These are phyloP conservation scores for Populus tremula DNA, from an alignment of 345 rosid genomes.

Conservation along the genomic window DNA sequence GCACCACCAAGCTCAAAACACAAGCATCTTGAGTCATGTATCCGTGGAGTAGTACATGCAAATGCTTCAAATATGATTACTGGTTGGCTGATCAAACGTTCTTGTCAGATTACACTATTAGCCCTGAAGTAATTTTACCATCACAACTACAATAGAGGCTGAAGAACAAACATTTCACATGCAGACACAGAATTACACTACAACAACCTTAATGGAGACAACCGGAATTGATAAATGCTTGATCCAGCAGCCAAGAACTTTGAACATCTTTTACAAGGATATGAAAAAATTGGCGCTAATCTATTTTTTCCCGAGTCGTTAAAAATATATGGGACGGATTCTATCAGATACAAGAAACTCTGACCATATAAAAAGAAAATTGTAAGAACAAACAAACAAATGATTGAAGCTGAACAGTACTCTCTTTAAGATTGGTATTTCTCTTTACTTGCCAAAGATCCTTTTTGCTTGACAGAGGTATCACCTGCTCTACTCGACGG, in stretches of 20 bases:
- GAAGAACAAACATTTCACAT: too few relatives aligned
- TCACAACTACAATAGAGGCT: too few relatives aligned
- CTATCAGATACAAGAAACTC: background rate
- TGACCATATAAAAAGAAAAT: background rate
- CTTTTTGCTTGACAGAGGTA: background rate
- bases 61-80: too few relatives aligned
- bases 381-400: background rate
- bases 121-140: too few relatives aligned
- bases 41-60: too few relatives aligned
- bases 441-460: background rate
- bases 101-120: too few relatives aligned
- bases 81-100: too few relatives aligned
- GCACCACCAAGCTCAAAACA: too few relatives aligned
- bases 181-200: too few relatives aligned
- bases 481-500: background rate
- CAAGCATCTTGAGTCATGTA: too few relatives aligned
- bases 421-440: background rate
- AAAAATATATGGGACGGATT: background rate
- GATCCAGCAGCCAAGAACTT: background rate
- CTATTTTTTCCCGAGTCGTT: background rate
- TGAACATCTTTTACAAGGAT: background rate
- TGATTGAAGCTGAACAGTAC: background rate
- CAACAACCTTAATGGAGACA: background rate
- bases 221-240: background rate
- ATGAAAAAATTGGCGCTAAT: conserved; percentile 8